A percentile compares a stretch with the other conserved stretches of the same genome.
These are phyloP conservation scores for Bondarzewia mesenterica DNA, from an alignment of 1,284 basidiomycete species.

Conservation along the genomic window DNA sequence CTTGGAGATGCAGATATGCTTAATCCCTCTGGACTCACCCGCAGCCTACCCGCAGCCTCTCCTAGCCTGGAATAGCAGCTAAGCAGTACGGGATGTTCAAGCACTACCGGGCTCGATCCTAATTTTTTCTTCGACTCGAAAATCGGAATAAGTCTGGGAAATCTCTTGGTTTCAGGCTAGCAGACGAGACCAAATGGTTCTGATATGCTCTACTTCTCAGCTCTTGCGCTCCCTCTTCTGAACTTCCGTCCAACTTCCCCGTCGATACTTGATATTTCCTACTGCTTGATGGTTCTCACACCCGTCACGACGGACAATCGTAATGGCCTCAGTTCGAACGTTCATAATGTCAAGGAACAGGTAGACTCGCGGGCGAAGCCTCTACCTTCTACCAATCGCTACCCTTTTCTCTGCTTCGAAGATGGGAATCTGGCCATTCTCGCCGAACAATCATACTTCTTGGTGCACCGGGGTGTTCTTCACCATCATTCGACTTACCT, in stretches of 20 bases:
- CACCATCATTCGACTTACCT: slow-evolving; percentile 50
- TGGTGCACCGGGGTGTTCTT: slow-evolving; percentile 60
- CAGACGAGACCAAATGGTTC: no score
- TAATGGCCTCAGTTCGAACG: slow-evolving; percentile 40
- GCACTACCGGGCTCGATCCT: no score
- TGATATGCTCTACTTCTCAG: not conserved
- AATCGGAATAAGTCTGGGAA: no score
- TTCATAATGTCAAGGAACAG: slow-evolving; percentile 19
- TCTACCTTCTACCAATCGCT: slow-evolving; percentile 24
- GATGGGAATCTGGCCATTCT: slow-evolving; percentile 62
- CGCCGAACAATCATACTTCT: slow-evolving; percentile 47
- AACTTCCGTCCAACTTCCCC: not conserved
- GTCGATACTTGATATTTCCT: not conserved
- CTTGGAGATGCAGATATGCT: no score
- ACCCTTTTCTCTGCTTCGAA: slow-evolving; percentile 51
- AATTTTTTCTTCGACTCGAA: no score
- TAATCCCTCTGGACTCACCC: no score
- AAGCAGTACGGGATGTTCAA: no score
- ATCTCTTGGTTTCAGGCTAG: not conserved
- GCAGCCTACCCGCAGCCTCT: no score
- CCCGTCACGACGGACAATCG: not conserved
- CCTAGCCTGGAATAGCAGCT: no score
- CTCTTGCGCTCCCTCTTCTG: not conserved
- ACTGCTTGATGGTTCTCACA: not conserved
- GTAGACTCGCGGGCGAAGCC: slow-evolving; percentile 1